Conservation (phyloP, 345 rosid species). For the Noccaea bulbosa region DNA sequence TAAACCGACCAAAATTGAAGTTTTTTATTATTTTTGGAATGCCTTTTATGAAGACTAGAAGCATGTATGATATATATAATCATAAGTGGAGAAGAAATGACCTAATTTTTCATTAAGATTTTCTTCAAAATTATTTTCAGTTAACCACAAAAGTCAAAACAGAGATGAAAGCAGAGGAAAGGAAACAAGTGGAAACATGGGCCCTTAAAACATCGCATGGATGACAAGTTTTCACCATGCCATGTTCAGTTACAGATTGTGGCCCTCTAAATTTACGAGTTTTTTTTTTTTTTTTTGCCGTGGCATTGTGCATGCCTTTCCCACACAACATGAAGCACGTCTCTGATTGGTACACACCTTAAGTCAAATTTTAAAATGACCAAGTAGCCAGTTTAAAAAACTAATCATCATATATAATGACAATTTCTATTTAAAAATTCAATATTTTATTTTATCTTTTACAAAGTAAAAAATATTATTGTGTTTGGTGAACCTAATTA, state of each 20-base stretch:
- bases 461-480: not conserved
- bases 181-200: too few species aligned
- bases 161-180: too few species aligned
- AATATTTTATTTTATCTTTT: not conserved
- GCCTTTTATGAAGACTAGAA: not conserved
- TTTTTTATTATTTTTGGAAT: not conserved
- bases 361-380: constrained; percentile 12
- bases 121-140: too few species aligned
- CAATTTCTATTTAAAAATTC: not conserved
- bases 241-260: not conserved
- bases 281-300: not conserved
- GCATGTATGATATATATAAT: too few species aligned
- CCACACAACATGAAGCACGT: constrained; percentile 15
- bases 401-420: not conserved
- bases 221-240: too few species aligned
- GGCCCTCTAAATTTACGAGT: not conserved
- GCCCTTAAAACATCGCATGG: too few species aligned
- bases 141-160: too few species aligned
- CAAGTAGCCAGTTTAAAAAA: not conserved
- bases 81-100: too few species aligned
- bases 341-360: not conserved
- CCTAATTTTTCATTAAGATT: too few species aligned
- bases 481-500: not conserved
- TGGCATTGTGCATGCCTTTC: constrained; percentile 21
- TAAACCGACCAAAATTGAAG: not conserved